Conservation (phyloP, 23 red algal species). For the Gracilaria vermiculophylla region DNA sequence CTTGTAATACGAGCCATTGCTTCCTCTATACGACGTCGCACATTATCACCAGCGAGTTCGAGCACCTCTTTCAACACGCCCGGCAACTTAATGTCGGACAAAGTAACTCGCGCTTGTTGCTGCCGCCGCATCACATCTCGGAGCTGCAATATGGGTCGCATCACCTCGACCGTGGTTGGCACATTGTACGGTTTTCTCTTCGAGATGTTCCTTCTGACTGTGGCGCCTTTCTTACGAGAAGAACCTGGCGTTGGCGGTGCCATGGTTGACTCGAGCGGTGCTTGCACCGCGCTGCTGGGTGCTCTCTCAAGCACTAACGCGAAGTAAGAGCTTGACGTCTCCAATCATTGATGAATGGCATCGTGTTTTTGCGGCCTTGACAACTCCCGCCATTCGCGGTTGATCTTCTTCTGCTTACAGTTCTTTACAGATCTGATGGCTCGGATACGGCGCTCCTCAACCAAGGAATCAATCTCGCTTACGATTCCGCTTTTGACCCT, state of each 20-base stretch:
- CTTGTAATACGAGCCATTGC: conserved; percentile 40
- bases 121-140: conserved; percentile 7
- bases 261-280: neutral
- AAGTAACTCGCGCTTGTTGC: neutral
- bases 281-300: too few relatives aligned
- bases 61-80: conserved; percentile 78
- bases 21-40: conserved; percentile 52
- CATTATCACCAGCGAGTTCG: conserved; percentile 55
- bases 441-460: neutral
- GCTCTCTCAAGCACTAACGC: too few relatives aligned
- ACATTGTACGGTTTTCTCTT: neutral
- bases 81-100: conserved; percentile 44
- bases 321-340: too few relatives aligned
- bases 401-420: neutral
- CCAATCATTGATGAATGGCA: too few relatives aligned
- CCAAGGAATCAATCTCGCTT: neutral
- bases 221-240: neutral
- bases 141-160: conserved; percentile 32
- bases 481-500: too few relatives aligned
- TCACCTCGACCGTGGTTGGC: conserved; percentile 3
- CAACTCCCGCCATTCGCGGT: neutral
- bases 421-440: neutral
- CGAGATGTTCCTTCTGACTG: neutral
- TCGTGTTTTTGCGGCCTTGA: too few relatives aligned
- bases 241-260: neutral